Evolutionary conservation across 1,284 basidiomycete genomes (phyloP).

Genomic region (Puccinia sorghi): DNA sequence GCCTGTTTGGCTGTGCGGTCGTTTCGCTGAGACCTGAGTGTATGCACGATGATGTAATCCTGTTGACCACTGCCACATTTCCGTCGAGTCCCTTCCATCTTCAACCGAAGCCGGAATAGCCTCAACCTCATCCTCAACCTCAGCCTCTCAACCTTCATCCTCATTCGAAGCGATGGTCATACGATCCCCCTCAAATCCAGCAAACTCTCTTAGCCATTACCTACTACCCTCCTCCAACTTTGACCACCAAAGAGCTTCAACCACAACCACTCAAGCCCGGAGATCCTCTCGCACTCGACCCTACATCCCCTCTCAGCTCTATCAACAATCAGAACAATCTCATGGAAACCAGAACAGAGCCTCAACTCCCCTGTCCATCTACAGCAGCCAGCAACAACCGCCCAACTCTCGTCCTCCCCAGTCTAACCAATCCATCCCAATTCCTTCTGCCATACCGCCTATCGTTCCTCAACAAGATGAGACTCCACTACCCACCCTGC

Average conservation of each 20-base stretch:
- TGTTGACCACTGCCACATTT: background rate
- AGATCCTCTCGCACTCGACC: conserved; percentile 10
- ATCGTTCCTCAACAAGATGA: conserved; percentile 61
- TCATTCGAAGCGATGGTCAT: background rate
- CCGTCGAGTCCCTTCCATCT: background rate
- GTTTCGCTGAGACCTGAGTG: background rate
- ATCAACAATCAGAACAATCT: conserved; percentile 12
- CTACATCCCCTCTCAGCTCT: conserved; percentile 19
- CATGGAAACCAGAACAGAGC: background rate
- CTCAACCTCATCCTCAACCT: background rate
- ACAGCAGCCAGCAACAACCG: conserved; percentile 13
- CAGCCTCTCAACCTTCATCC: background rate
- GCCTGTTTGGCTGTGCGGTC: background rate
- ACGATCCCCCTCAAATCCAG: background rate
- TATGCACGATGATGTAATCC: conserved; percentile 23
- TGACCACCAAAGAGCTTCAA: background rate
- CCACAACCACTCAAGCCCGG: conserved; percentile 7
- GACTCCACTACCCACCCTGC: conserved; percentile 79
- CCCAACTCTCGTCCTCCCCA: conserved; percentile 19
- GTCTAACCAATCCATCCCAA: conserved; percentile 60
- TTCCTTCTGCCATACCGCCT: conserved; percentile 73
- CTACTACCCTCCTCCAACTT: background rate
- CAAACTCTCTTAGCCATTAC: background rate
- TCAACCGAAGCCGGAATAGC: too few relatives aligned
- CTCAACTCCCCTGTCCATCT: conserved; percentile 16